Percentiles rank a stretch among this genome's conserved stretches.
Conservation (phyloP, 345 rosid species). For the Moricandia arvensis region DNA sequence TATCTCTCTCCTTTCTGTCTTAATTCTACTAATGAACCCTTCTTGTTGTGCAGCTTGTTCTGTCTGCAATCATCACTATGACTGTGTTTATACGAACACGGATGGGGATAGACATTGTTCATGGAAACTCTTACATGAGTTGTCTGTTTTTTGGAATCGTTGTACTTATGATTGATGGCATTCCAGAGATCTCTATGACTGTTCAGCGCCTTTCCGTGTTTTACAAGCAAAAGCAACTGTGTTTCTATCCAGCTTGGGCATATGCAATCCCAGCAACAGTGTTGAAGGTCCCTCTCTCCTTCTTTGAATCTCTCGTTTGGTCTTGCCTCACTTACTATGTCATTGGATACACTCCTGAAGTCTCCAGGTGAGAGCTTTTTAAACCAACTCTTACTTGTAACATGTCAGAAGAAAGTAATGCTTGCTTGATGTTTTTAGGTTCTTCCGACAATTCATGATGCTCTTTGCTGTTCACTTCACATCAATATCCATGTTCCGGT, state of each 20-base stretch:
- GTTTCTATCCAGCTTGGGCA: slow-evolving; percentile 87
- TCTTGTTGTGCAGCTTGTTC: slow-evolving; percentile 47
- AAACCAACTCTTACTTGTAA: not conserved
- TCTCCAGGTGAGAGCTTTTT: slow-evolving; percentile 48
- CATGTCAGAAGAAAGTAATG: not conserved
- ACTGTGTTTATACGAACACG: slow-evolving; percentile 66
- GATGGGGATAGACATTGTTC: slow-evolving; percentile 62
- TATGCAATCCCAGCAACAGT: slow-evolving; percentile 79
- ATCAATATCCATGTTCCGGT: slow-evolving; percentile 70
- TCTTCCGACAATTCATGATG: slow-evolving; percentile 60
- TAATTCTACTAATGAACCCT: slow-evolving; percentile 4
- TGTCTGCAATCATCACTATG: slow-evolving; percentile 55
- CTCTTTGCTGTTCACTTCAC: slow-evolving; percentile 59
- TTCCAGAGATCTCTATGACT: slow-evolving; percentile 76
- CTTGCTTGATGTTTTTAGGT: slow-evolving; percentile 44
- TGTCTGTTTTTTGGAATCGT: slow-evolving; percentile 55
- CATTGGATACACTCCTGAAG: slow-evolving; percentile 79
- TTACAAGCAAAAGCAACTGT: slow-evolving; percentile 84
- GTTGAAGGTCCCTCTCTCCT: slow-evolving; percentile 69
- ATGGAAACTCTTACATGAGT: slow-evolving; percentile 70
- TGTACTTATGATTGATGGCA: slow-evolving; percentile 66
- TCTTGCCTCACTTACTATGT: slow-evolving; percentile 64
- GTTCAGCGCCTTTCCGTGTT: slow-evolving; percentile 80
- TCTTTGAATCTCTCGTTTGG: slow-evolving; percentile 65
- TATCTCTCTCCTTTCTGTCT: not conserved